These are phyloP conservation scores for Diaporthe longicolla DNA, from an alignment of 2,329 filamentous ascomycete genomes.

Conservation along the genomic window DNA sequence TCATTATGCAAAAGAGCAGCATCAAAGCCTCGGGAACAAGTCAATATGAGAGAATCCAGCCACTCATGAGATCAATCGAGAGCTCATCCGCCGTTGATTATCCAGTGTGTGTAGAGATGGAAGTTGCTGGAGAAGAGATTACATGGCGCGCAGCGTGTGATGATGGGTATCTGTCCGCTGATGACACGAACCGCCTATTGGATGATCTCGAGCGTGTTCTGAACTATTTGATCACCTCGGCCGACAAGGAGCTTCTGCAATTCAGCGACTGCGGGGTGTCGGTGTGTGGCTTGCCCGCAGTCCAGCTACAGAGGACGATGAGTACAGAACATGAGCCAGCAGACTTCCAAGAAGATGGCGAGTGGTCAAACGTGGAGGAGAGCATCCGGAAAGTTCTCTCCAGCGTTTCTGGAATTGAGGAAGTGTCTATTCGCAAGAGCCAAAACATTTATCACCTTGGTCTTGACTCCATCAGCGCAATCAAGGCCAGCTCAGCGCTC, in stretches of 20 bases:
- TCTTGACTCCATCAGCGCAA: conserved; percentile 91
- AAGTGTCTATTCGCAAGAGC: conserved; percentile 68
- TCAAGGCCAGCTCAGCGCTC: conserved; percentile 83
- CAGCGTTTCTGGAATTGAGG: conserved; percentile 72
- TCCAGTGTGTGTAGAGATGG: conserved; percentile 85
- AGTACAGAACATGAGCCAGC: neutral
- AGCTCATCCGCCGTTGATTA: conserved; percentile 82
- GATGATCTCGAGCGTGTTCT: conserved; percentile 72
- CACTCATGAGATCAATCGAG: conserved; percentile 73
- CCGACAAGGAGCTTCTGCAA: conserved; percentile 65
- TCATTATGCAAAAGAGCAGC: conserved; percentile 64
- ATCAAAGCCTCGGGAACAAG: neutral
- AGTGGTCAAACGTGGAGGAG: conserved; percentile 55
- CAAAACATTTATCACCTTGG: conserved; percentile 86
- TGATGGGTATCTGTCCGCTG: conserved; percentile 62
- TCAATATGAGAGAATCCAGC: neutral
- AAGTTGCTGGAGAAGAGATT: conserved; percentile 68
- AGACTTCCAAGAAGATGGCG: conserved; percentile 28
- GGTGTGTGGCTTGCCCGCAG: conserved; percentile 74
- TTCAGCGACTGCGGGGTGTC: conserved; percentile 68
- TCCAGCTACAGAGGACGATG: conserved; percentile 47
- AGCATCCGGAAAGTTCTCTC: conserved; percentile 64
- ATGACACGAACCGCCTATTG: conserved; percentile 66
- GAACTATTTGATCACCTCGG: conserved; percentile 64
- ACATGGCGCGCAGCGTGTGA: conserved; percentile 82